These are phyloP conservation scores for Daphne laureola DNA, from an alignment of 441 rosid species.

Conservation along the genomic window DNA sequence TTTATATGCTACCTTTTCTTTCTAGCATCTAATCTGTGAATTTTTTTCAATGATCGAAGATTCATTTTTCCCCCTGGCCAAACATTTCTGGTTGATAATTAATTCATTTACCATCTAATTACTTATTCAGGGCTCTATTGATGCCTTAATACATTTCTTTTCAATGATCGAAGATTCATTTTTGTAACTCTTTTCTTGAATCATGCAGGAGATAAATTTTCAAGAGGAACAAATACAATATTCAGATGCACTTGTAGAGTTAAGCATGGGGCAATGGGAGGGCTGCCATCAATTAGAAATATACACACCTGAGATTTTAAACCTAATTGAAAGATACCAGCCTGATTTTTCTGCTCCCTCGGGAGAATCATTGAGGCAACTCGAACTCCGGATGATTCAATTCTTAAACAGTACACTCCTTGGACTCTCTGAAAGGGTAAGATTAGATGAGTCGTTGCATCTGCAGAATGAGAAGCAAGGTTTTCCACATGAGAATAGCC, in stretches of 20 bases:
- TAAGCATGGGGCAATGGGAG: slow-evolving; percentile 86
- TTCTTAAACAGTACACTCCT: slow-evolving; percentile 65
- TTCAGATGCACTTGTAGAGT: slow-evolving; percentile 65
- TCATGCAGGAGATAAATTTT: slow-evolving; percentile 77
- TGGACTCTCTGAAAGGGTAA: slow-evolving; percentile 57
- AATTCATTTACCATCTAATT: too few species aligned
- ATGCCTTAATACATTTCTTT: too few species aligned
- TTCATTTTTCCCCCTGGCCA: too few species aligned
- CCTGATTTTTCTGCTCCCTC: slow-evolving; percentile 84
- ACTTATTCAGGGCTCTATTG: too few species aligned
- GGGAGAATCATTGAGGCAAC: slow-evolving; percentile 89
- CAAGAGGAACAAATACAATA: slow-evolving; percentile 58
- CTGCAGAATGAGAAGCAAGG: slow-evolving; percentile 40
- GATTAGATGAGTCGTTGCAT: slow-evolving; percentile 44
- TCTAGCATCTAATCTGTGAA: too few species aligned
- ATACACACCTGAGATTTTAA: slow-evolving; percentile 50
- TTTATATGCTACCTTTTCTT: too few species aligned
- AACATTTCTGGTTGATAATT: too few species aligned
- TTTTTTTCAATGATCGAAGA: too few species aligned
- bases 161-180: too few species aligned
- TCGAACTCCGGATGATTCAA: slow-evolving; percentile 84
- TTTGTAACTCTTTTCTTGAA: not conserved
- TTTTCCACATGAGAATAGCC: slow-evolving; percentile 32
- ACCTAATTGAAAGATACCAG: slow-evolving; percentile 56
- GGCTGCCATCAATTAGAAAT: slow-evolving; percentile 59